Evolutionary conservation across 805 yeast genomes (phyloP), one percentile per base, ranked within the genome.

Genomic region (Candida maesae): DNA sequence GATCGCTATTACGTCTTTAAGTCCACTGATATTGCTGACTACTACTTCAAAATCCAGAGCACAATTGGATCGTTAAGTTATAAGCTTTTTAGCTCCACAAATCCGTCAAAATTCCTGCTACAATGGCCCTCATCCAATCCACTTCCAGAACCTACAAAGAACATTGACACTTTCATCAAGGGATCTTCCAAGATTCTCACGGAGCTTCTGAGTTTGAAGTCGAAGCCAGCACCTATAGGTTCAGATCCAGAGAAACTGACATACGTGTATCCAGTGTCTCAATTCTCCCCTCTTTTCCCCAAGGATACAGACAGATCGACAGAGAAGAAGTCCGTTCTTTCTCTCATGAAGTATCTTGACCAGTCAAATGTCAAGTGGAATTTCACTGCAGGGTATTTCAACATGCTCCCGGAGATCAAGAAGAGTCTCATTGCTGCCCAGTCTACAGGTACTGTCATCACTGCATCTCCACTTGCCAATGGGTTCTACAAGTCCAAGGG

Each of bases 351-450:
- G 3, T 71, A 70, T 44, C 66, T 78, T 36, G 78, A 78, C 53
- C 67, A 78, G 30, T 71, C 78, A 19, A 55, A 64, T 11, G 71
- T 81, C 20, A 71, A 70, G 38, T 91, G 96, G 95, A 75, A 85
- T 49, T 81, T 93, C 53, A 93, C 99, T 0, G 96, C 98, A 0
- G 99, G 99, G 2, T 93, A 93, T 60, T 93, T 93, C 69, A 93
- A 93, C 61, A 82, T 93, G 78, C 76, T 82, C 29, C 86, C 95
- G 1, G 79, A 79, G 29, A 81, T 86, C 38, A 80, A 78, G 55
- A 63, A 66, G 13, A 67, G 72, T 20, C 67, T 93, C 21, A 58
- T 87, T 25, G 64, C 69, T 26, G 73, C 86, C 1, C 68, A 66
- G 11, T 81, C 90, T 1, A 42, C 55, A 7, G 95, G 95, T 2